phyloP scores from a whole-genome alignment of 176 grass and related monocot species.

The Hordeum marinum region DNA sequence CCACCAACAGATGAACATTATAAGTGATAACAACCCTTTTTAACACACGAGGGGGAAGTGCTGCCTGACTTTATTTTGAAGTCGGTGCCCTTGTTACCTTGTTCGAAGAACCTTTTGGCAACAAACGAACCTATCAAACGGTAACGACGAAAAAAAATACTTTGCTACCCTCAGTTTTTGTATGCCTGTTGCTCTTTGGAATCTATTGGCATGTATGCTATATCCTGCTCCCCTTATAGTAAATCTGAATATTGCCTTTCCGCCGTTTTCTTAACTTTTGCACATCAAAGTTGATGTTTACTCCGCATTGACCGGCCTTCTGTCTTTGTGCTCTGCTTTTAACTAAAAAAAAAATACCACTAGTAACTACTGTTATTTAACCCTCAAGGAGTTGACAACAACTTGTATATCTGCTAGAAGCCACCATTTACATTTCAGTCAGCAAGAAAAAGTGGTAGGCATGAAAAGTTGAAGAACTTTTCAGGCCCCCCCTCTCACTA shows the following conservation, averaged over 20 bases:
- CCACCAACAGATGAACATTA: conserved; percentile 23
- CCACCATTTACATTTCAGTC: conserved; percentile 23
- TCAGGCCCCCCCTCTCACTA: conserved; percentile 25
- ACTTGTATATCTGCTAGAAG: conserved; percentile 14
- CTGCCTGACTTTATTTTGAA: conserved; percentile 23
- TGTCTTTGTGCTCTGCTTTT: not conserved
- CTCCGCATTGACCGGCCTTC: not conserved
- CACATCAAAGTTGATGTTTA: not conserved
- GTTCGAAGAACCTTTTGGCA: conserved; percentile 1
- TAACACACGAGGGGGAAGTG: not conserved
- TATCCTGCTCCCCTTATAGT: not conserved
- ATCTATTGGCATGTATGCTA: not conserved
- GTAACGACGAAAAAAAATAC: not conserved
- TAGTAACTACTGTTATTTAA: not conserved
- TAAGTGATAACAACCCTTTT: not conserved
- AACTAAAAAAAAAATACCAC: not conserved
- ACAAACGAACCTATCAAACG: not conserved
- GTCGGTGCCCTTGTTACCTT: not conserved
- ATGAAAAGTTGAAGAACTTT: conserved; percentile 7
- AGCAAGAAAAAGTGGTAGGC: conserved; percentile 14
- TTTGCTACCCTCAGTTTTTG: not conserved
- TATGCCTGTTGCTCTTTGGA: not conserved
- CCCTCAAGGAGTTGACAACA: not conserved
- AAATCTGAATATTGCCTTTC: not conserved
- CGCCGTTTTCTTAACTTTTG: not conserved